Base-by-base conservation (phyloP, 768 basidiomycete species). In the Lactarius trivialis region DNA sequence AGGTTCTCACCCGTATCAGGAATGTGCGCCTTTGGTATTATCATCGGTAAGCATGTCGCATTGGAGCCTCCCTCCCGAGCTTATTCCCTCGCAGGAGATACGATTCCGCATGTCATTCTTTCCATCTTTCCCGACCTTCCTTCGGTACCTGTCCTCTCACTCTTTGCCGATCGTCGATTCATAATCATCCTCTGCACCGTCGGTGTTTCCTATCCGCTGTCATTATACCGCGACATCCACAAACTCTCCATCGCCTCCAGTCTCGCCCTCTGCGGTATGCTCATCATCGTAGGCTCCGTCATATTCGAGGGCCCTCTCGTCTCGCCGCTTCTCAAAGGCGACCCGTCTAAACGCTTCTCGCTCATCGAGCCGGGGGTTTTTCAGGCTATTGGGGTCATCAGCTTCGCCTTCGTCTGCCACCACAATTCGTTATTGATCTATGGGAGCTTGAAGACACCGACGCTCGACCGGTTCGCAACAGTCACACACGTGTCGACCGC, bases 1-100 rank as follows among this genome's bases (percentile, higher is more conserved):
- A 51, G 3, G 7, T 54, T 34, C 28, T 55, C 41, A 50, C 33
- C 26, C 43, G 15, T 15, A 34, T 17, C 63, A 91, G 91, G 96
- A 48, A 98, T 98, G 94, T 96, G 93, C 67, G 96, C 96, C 0
- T 98, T 98, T 72, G 92, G 93, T 32, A 96, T 98, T 69, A 98
- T 98, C 68, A 93, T 97, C 58, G 87, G 79, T 81, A 52, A 41
- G 71, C 65, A 14, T 26, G 12, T 34, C 37, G 17, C 28, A 19
- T 49, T 54, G 24, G n/a, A 14, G 19, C 11, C 7, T 4, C 36
- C 37, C 28, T 30, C 55, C 53, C 17, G 49, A 36, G 15, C 65
- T n/a, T 26, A 28, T 53, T 58, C 45, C 14, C 43, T 55, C 28
- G 60, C 68, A 82, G 94, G 97, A 65, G 97, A 99, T 75, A 96